Evolutionary conservation across 129 eudicot genomes (phyloP).

Genomic region (Artemisia annua): DNA sequence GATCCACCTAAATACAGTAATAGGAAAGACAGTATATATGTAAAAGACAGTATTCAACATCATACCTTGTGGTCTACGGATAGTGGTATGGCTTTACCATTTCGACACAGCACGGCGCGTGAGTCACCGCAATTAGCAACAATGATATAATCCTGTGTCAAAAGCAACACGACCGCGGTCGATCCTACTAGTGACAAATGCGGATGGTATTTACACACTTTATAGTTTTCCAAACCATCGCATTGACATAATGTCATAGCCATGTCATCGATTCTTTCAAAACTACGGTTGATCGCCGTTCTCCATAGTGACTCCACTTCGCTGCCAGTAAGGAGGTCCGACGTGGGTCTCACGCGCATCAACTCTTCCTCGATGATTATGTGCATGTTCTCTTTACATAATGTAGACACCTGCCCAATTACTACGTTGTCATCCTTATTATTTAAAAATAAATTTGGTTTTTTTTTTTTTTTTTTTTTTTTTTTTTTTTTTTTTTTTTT

Average conservation of each 20-base stretch:
- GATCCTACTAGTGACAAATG: conserved; percentile 33
- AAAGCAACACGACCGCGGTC: conserved; percentile 49
- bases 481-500: no score
- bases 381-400: conserved; percentile 58
- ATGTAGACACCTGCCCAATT: conserved; percentile 45
- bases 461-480: no score
- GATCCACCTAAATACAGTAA: no score
- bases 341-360: conserved; percentile 36
- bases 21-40: no score
- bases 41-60: no score
- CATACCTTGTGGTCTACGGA: conserved; percentile 62
- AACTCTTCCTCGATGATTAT: conserved; percentile 48
- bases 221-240: conserved; percentile 19
- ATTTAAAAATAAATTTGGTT: neutral
- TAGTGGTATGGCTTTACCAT: conserved; percentile 42
- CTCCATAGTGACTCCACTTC: conserved; percentile 36
- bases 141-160: conserved; percentile 36
- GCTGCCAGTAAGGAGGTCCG: neutral
- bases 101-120: conserved; percentile 50
- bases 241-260: conserved; percentile 41
- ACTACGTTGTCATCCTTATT: neutral
- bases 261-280: conserved; percentile 49
- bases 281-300: conserved; percentile 33
- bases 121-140: conserved; percentile 69
- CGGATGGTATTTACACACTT: conserved; percentile 34